These are phyloP conservation scores for Podospora anserina DNA, from an alignment of 495 filamentous ascomycete genomes.

Conservation along the genomic window DNA sequence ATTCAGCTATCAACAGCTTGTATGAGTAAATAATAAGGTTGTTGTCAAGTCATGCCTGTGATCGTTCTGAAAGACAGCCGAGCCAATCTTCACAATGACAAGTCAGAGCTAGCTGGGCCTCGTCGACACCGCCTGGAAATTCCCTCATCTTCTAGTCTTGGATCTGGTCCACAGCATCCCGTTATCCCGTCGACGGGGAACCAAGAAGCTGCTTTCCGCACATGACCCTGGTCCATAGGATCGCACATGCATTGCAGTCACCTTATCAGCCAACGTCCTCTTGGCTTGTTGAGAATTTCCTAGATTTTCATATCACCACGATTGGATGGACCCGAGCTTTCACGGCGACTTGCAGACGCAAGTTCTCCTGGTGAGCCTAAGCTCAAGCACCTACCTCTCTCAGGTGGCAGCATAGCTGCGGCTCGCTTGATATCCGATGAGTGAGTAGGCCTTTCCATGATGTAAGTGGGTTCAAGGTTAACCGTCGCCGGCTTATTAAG, in stretches of 20 bases:
- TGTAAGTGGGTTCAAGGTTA: neutral
- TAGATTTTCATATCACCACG: neutral
- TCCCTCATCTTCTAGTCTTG: neutral
- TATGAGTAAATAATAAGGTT: too few relatives aligned
- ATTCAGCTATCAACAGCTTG: too few relatives aligned
- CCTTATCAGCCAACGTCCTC: neutral
- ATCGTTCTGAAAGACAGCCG: neutral
- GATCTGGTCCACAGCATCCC: neutral
- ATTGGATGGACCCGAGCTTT: neutral
- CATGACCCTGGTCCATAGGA: neutral
- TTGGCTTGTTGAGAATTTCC: neutral
- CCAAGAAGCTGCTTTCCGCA: neutral
- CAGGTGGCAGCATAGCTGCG: too few relatives aligned
- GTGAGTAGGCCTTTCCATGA: too few relatives aligned
- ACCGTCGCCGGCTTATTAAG: neutral
- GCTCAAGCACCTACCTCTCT: neutral
- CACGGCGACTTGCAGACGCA: neutral
- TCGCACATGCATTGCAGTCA: neutral
- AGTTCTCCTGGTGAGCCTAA: neutral
- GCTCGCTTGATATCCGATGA: too few relatives aligned
- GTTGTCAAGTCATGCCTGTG: neutral
- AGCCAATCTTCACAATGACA: neutral
- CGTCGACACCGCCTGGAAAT: neutral
- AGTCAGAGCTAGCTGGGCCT: neutral
- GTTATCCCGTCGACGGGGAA: neutral